Conservation (phyloP, 129 eudicot species). For the Artemisia argyi region DNA sequence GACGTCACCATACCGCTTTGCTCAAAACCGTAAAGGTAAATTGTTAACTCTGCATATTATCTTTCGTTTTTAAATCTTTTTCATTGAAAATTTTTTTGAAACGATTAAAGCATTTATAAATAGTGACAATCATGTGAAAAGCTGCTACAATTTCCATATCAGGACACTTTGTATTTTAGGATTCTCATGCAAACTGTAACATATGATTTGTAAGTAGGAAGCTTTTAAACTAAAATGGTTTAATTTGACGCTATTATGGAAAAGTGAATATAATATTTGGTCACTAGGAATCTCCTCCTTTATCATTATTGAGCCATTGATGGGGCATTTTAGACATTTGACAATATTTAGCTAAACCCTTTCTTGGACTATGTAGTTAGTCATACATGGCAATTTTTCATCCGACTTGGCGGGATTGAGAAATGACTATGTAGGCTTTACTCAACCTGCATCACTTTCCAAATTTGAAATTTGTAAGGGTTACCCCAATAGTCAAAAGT, state of each 20-base stretch:
- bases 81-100: no score
- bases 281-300: background rate
- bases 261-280: background rate
- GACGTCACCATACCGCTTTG: constrained; percentile 85
- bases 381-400: background rate
- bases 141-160: no score
- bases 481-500: no score
- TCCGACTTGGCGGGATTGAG: background rate
- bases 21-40: constrained; percentile 88
- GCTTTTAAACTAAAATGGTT: background rate
- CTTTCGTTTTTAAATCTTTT: background rate
- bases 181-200: background rate
- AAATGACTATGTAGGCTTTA: no score
- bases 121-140: no score
- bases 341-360: background rate
- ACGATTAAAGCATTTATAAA: no score
- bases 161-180: no score
- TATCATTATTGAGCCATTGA: constrained; percentile 2
- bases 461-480: no score
- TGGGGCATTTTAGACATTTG: constrained; percentile 4
- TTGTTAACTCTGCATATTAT: background rate
- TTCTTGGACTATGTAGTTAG: constrained; percentile 1
- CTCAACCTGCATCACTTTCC: no score
- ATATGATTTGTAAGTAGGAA: background rate
- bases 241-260: background rate